These are phyloP conservation scores for Kodamaea derodonti DNA, from an alignment of 1,139 yeast species.

Conservation along the genomic window DNA sequence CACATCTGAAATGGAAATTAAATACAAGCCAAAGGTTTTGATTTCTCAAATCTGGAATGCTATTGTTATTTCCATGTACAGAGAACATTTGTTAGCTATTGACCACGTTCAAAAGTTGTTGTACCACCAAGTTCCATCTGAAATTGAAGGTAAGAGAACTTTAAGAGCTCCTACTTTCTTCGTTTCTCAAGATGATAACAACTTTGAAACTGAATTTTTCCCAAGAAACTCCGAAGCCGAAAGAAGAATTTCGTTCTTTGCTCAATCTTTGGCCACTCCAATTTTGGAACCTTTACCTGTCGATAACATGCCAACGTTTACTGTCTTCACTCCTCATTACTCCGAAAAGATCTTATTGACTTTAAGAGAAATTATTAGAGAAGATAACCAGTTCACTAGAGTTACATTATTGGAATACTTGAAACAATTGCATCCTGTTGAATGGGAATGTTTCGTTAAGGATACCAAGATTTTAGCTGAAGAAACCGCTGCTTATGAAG, in stretches of 20 bases:
- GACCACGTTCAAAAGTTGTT: conserved; percentile 96
- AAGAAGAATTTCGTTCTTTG: conserved; percentile 98
- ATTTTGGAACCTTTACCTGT: conserved; percentile 98
- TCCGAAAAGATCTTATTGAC: conserved; percentile 94
- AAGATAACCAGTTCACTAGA: conserved; percentile 97
- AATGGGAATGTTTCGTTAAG: conserved; percentile 98
- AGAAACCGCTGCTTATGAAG: conserved; percentile 88
- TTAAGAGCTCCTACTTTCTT: conserved; percentile 98
- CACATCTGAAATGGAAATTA: conserved; percentile 97
- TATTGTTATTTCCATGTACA: conserved; percentile 95
- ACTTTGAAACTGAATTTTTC: conserved; percentile 91
- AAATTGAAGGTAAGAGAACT: conserved; percentile 96
- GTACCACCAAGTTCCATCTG: conserved; percentile 97
- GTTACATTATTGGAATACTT: conserved; percentile 93
- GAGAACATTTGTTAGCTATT: conserved; percentile 94
- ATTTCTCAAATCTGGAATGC: conserved; percentile 99
- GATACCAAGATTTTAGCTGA: conserved; percentile 98
- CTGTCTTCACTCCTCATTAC: conserved; percentile 96
- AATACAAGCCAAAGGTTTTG: conserved; percentile 96
- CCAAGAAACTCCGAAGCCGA: conserved; percentile 97
- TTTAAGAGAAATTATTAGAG: conserved; percentile 95
- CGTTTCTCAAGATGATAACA: conserved; percentile 95
- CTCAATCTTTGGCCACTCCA: conserved; percentile 97
- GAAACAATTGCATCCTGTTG: conserved; percentile 97
- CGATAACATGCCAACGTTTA: conserved; percentile 98